Evolutionary conservation across 202 grass and related monocot species (phyloP).

Genomic region (Zoysia matrella): DNA sequence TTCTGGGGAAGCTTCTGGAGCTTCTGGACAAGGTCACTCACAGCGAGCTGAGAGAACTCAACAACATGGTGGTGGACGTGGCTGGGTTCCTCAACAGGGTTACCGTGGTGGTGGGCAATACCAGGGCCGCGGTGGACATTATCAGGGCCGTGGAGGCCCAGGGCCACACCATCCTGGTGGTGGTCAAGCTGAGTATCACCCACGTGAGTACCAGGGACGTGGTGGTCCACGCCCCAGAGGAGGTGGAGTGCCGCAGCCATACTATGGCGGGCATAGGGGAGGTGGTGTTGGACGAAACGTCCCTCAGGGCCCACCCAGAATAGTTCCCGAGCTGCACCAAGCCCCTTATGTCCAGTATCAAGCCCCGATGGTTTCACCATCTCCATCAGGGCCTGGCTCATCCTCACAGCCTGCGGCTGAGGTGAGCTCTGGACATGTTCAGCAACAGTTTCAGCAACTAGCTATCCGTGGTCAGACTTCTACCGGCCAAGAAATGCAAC

Average conservation of each 20-base stretch:
- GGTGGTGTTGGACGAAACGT: constrained; percentile 59
- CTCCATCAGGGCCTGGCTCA: constrained; percentile 56
- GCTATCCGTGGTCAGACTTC: constrained; percentile 55
- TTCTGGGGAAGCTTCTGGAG: constrained; percentile 60
- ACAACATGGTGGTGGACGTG: constrained; percentile 64
- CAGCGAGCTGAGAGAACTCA: constrained; percentile 62
- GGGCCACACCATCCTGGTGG: constrained; percentile 45
- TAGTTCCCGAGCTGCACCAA: constrained; percentile 99
- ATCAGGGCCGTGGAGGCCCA: constrained; percentile 57
- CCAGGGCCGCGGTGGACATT: constrained; percentile 63
- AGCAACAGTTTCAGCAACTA: constrained; percentile 77
- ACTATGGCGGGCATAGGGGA: constrained; percentile 63
- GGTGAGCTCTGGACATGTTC: constrained; percentile 61
- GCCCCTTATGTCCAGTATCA: constrained; percentile 74
- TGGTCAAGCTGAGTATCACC: constrained; percentile 57
- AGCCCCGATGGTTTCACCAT: constrained; percentile 63
- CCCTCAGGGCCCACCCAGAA: constrained; percentile 64
- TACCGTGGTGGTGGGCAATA: constrained; percentile 74
- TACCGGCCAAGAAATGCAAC: constrained; percentile 58
- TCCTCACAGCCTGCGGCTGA: constrained; percentile 61
- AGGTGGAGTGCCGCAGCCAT: constrained; percentile 66
- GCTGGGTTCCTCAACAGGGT: constrained; percentile 70
- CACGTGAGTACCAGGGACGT: constrained; percentile 48
- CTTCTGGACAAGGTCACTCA: constrained; percentile 48
- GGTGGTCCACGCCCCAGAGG: constrained; percentile 53